These are phyloP conservation scores for Globisporangium yorkense DNA, from an alignment of 352 stramenopile species.

Conservation along the genomic window DNA sequence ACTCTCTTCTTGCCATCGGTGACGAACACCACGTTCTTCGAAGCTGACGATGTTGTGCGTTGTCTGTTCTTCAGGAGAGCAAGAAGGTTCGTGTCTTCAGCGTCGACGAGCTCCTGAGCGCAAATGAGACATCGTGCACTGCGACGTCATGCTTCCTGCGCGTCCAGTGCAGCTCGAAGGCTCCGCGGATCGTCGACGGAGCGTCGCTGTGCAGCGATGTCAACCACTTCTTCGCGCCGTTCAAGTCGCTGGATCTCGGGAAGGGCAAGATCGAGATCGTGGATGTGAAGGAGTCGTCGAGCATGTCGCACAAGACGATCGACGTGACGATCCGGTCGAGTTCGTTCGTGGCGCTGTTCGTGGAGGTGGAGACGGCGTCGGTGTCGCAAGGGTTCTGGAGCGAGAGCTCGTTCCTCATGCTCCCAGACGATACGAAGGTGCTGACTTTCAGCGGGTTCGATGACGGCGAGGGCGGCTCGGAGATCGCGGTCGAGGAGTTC, in stretches of 20 bases:
- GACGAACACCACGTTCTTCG: not conserved
- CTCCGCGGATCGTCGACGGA: constrained; percentile 1
- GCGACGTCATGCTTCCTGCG: constrained; percentile 50
- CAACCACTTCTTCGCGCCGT: constrained; percentile 62
- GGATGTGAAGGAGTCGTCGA: constrained; percentile 4
- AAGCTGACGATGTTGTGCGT: not conserved
- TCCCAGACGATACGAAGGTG: constrained; percentile 45
- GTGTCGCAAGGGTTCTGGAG: constrained; percentile 58
- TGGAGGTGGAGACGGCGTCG: constrained; percentile 43
- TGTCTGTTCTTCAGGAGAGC: constrained; percentile 24
- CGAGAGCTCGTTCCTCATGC: constrained; percentile 67
- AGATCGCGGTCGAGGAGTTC: constrained; percentile 28
- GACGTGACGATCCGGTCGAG: constrained; percentile 43
- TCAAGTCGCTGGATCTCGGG: constrained; percentile 50
- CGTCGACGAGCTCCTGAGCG: constrained; percentile 24
- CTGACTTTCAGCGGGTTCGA: constrained; percentile 38
- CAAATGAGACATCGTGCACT: constrained; percentile 32
- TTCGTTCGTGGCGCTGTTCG: constrained; percentile 65
- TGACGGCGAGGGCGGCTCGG: constrained; percentile 1
- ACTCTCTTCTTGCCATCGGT: not conserved
- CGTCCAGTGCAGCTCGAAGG: constrained; percentile 22
- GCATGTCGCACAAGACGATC: constrained; percentile 13
- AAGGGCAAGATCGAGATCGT: constrained; percentile 24
- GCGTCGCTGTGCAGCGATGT: constrained; percentile 31
- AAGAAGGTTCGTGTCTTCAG: constrained; percentile 22